A percentile compares a stretch with the other conserved stretches of the same genome.
phyloP scores from a whole-genome alignment of 352 stramenopile genomes.

The Phytophthora ohioensis region DNA sequence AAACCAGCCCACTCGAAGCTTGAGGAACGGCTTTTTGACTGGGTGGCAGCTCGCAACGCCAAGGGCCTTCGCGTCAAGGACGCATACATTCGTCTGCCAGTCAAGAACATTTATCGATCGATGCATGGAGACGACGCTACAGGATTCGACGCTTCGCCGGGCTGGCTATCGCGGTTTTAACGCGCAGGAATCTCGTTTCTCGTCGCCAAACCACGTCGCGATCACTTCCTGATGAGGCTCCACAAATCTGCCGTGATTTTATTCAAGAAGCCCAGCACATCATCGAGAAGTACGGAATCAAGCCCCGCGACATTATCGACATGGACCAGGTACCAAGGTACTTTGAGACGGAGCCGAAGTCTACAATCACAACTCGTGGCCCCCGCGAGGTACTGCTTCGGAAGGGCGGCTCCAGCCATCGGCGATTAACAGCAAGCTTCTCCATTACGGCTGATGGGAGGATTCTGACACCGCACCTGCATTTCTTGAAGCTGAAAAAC shows the following conservation, averaged over 20 bases:
- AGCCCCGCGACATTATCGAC: not conserved
- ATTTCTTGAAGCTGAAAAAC: conserved; percentile 23
- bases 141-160: conserved; percentile 2
- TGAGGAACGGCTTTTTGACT: not conserved
- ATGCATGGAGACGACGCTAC: not conserved
- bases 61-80: conserved; percentile 19
- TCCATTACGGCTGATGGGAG: conserved; percentile 12
- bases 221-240: not conserved
- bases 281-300: conserved; percentile 9
- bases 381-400: conserved; percentile 8
- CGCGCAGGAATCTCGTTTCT: not conserved
- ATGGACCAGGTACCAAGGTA: conserved; percentile 2
- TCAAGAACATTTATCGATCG: not conserved
- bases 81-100: conserved; percentile 11
- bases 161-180: conserved; percentile 8
- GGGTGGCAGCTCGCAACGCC: not conserved
- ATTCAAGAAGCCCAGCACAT: conserved; percentile 12
- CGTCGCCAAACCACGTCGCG: conserved; percentile 11
- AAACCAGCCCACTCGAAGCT: not conserved
- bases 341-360: conserved; percentile 18
- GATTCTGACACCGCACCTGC: not conserved
- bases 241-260: conserved; percentile 1
- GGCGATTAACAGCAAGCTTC: conserved; percentile 18
- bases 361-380: conserved; percentile 2
- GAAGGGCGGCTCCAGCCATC: conserved; percentile 16